Percentiles rank a stretch among this genome's conserved stretches.
Conservation (phyloP, 1,284 basidiomycete genomes). For the Microbotryum lychnidis-dioicae region DNA sequence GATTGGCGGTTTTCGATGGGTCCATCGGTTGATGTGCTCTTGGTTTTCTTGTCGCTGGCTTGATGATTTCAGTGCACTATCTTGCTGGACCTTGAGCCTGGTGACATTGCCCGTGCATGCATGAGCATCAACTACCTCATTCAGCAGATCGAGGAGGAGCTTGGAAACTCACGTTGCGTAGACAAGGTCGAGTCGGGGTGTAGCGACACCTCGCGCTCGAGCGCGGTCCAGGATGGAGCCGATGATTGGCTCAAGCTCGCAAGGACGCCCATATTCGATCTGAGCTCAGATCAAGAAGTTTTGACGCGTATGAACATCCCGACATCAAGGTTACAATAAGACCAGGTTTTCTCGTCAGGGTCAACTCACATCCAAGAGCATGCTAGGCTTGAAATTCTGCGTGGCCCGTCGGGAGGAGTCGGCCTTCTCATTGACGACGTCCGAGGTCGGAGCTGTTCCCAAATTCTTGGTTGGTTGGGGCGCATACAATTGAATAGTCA, state of each 20-base stretch:
- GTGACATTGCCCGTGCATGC: background rate
- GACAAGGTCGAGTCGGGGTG: constrained; percentile 26
- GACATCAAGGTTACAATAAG: too few species aligned
- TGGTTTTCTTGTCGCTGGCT: constrained; percentile 12
- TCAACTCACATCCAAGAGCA: constrained; percentile 21
- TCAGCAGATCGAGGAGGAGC: background rate
- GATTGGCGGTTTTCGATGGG: too few species aligned
- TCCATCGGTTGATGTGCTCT: constrained; percentile 19
- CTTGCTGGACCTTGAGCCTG: constrained; percentile 23
- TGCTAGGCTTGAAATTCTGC: constrained; percentile 25
- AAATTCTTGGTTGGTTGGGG: background rate
- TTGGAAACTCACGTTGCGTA: constrained; percentile 8
- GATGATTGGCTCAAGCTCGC: constrained; percentile 29
- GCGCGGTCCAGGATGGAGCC: constrained; percentile 28
- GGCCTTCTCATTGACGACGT: background rate
- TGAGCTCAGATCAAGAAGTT: too few species aligned
- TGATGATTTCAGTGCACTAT: constrained; percentile 2
- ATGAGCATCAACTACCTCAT: background rate
- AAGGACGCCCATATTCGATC: constrained; percentile 24
- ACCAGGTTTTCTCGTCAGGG: too few species aligned
- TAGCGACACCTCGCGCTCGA: constrained; percentile 23
- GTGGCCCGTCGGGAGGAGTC: background rate
- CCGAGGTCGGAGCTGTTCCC: constrained; percentile 11
- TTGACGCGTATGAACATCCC: too few species aligned
- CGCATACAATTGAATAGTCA: background rate